Evolutionary conservation across 164 flowering plant species (phyloP), one percentile per base, ranked within the genome.

Genomic region (Protea cynaroides): DNA sequence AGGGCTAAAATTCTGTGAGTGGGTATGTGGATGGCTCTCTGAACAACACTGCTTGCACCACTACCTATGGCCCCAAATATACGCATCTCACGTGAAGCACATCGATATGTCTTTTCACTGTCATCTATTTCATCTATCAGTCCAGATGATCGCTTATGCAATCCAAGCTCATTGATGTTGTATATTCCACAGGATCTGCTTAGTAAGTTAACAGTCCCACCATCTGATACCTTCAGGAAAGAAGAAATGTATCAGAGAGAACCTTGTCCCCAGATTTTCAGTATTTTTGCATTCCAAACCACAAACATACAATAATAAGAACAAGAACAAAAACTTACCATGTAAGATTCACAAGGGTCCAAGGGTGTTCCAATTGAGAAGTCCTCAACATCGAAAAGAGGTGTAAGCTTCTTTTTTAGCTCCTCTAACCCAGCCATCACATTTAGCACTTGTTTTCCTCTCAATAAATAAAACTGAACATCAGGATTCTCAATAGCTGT

Each of bases 11-110:
- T 88, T 66, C 94, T 79, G 68, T 95, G 97, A 62, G 71, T 78
- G 8, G 99, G 97, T 61, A 89, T 85, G 73, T 95, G 97, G 56
- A 95, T 82, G 66, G 97, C 99, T 83, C 99, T 84, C 74, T 92
- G 99, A 54, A 92, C 97, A 67, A 95, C 85, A 75, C 99, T 95
- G 73, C 97, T 95, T n/a, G 99, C 97, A 56, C 97, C 99, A 73
- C 97, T 85, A 24, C 97, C 99, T 51, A 95, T 92, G 54, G 99
- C 83, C 65, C 99, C 99, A 75, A 92, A 95, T 43, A 88, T 68
- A 72, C 89, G 82, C 97, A 92, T 95, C 82, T 95, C 99, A 70
- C 79, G 89, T n/a, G 99, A 91, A 47, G 96, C 97, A 86, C 96
- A 89, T 0, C 78, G 80, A 53, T 88, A 95, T 11, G 94, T 89